phyloP scores from a whole-genome alignment of 208 protist genomes.

The Acanthamoeba rhysodes region DNA sequence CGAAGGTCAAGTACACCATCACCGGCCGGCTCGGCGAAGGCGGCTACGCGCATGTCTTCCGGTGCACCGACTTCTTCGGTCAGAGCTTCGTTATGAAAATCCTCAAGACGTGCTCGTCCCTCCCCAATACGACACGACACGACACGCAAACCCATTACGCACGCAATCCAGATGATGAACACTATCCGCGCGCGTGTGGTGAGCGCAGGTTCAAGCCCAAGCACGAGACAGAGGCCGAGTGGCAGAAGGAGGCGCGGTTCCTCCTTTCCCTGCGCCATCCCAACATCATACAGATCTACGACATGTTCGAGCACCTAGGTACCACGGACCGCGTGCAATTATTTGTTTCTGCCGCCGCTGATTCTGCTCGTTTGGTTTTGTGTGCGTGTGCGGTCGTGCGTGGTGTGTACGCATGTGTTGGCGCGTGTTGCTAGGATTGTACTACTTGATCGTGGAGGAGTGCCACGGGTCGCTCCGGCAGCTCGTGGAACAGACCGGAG shows the following conservation, averaged over 20 bases:
- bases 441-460: conserved; percentile 42
- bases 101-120: not conserved
- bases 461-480: not conserved
- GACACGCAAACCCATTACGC: too few relatives aligned
- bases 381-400: too few relatives aligned
- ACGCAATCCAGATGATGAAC: too few relatives aligned
- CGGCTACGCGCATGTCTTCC: conserved; percentile 9
- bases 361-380: too few relatives aligned
- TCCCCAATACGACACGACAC: too few relatives aligned
- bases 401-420: too few relatives aligned
- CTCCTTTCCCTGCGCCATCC: not conserved
- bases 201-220: conserved; percentile 28
- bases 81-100: conserved; percentile 45
- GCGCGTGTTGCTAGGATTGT: not conserved
- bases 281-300: conserved; percentile 38
- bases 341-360: too few relatives aligned
- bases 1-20: conserved; percentile 19
- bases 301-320: conserved; percentile 13
- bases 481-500: not conserved
- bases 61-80: conserved; percentile 20
- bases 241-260: conserved; percentile 46
- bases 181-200: not conserved
- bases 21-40: not conserved
- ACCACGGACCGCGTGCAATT: not conserved
- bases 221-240: conserved; percentile 51